A percentile compares a stretch with the other conserved stretches of the same genome.
These are phyloP conservation scores for Mesostigma viride DNA, from an alignment of 139 green algal species.

Conservation along the genomic window DNA sequence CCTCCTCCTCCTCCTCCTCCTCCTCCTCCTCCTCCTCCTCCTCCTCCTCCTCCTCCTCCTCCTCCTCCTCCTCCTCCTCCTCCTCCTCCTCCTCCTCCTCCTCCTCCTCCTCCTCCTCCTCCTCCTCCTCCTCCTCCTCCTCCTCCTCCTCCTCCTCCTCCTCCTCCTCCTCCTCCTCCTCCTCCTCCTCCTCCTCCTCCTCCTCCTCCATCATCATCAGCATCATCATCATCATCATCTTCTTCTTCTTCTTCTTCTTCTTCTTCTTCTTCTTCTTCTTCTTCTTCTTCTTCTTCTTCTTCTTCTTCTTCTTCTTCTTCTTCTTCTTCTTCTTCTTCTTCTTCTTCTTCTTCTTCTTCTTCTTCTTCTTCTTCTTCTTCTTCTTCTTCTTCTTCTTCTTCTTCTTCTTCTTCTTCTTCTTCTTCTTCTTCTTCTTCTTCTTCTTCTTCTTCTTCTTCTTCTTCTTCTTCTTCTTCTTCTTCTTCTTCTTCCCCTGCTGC, in stretches of 20 bases:
- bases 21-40: background rate
- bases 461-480: background rate
- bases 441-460: background rate
- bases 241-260: background rate
- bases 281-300: too few relatives aligned
- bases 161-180: background rate
- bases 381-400: background rate
- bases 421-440: slow-evolving; percentile 4
- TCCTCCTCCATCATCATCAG: too few relatives aligned
- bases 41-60: slow-evolving; percentile 2
- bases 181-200: background rate
- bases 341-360: background rate
- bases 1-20: background rate
- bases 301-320: slow-evolving; percentile 1
- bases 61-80: background rate
- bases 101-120: background rate
- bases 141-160: slow-evolving; percentile 4
- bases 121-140: background rate
- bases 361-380: background rate
- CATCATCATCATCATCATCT: too few relatives aligned
- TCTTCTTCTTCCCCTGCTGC: background rate
- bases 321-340: slow-evolving; percentile 11
- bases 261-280: background rate
- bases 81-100: background rate
- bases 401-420: background rate